Evolutionary conservation across 495 filamentous ascomycete species (phyloP).

Genomic region (Penicillium silybi): DNA sequence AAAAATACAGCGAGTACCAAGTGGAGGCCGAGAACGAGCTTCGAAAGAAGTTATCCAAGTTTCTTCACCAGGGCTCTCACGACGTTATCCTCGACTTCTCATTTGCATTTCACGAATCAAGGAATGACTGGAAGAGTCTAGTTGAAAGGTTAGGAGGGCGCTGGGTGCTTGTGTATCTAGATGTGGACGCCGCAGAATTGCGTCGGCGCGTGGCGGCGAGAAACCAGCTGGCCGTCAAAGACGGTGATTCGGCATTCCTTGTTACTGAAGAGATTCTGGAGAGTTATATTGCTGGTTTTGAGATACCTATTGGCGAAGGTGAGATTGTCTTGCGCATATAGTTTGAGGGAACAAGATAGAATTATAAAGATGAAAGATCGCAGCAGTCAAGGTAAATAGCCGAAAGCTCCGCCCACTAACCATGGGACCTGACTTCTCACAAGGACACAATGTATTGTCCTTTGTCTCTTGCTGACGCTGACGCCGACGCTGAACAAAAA

Average conservation of each 20-base stretch:
- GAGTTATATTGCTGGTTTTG: slow-evolving; percentile 35
- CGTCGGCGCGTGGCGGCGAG: slow-evolving; percentile 25
- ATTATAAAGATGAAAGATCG: too few relatives aligned
- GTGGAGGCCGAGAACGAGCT: slow-evolving; percentile 25
- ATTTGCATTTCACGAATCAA: slow-evolving; percentile 27
- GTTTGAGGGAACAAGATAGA: too few relatives aligned
- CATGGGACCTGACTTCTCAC: too few relatives aligned
- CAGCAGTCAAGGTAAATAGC: too few relatives aligned
- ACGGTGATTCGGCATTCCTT: slow-evolving; percentile 35
- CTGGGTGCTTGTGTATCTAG: slow-evolving; percentile 32
- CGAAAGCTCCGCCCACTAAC: too few relatives aligned
- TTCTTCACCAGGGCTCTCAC: slow-evolving; percentile 19
- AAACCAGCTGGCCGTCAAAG: slow-evolving; percentile 19
- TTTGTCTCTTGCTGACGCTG: too few relatives aligned
- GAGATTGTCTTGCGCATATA: slow-evolving; percentile 24
- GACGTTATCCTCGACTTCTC: slow-evolving; percentile 34
- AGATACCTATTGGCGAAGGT: slow-evolving; percentile 29
- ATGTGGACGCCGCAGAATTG: slow-evolving; percentile 25
- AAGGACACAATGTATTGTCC: too few relatives aligned
- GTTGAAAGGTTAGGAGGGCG: slow-evolving; percentile 26
- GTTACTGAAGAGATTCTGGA: slow-evolving; percentile 34
- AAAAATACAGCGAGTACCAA: slow-evolving; percentile 29
- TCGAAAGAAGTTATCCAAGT: slow-evolving; percentile 6
- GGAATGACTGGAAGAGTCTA: slow-evolving; percentile 28
- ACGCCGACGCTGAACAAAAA: too few relatives aligned